Base-by-base conservation (phyloP, 2,329 filamentous ascomycete species). In the Pochonia chlamydosporia region DNA sequence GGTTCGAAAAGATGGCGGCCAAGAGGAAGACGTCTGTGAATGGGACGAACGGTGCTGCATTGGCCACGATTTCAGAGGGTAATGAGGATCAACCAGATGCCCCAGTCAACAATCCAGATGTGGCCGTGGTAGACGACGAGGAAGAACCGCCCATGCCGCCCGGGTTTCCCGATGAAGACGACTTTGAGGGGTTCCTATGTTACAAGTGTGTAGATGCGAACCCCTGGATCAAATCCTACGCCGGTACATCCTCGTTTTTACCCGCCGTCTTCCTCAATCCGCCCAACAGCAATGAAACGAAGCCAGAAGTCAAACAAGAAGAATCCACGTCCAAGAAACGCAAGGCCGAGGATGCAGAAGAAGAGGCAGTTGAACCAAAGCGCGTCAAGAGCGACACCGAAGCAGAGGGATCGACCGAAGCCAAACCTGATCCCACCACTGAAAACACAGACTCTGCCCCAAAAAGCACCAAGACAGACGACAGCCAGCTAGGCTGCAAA, bases 201-300 rank as follows among this genome's bases (percentile, higher is more conserved):
- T 96, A 93, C 72, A 95, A 95, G 62, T 99, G 93, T 57, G 78
- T 95, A 13, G 83, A 91, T 35, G 81, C 89, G 1, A 81, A 90
- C 56, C 88, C 90, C 0, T 99, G 93, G 93, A 85, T 97, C 64
- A 95, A 92, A 69, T 75, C 76, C 53, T 97, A 97, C 62, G 90
- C 88, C 5, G 85, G 86, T 2, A 80, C 87, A 0, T 62, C 80
- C 1, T 90, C 91, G 0, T 97, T 99, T 59, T 72, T 97, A 0
- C 74, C 81, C 1, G 78, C 91, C 1, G 78, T 96, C 0, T 84
- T 82, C 50, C 63, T 69, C 6, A 53, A 61, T 2, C 58, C 58
- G n/a, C 2, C 44, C 0, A 40, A 51, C 20, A 40, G 42, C 6
- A 41, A 49, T 10, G 4, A 30, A 8, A n/a, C 45, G 9, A 46